Evolutionary conservation across 176 grass and related monocot genomes (phyloP), one percentile per base, ranked within the genome.

Genomic region (Paspalum notatum): DNA sequence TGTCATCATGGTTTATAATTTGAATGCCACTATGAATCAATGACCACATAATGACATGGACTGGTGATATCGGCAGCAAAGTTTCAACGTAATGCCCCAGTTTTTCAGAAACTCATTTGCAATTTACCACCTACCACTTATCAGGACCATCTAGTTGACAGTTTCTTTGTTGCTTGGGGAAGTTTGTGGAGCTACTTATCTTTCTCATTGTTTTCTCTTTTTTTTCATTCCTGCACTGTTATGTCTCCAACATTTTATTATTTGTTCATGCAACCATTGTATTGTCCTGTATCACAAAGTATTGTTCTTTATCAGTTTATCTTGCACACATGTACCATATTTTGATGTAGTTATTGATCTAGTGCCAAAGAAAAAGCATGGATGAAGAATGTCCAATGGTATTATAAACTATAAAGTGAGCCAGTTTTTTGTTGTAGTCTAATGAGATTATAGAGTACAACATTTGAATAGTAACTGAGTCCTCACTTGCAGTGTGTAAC

Each of bases 401-500:
- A 63, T 69, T n/a, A n/a, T n/a, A n/a, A n/a, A n/a, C n/a, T 64
- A 13, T 66, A 60, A 37, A 37, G 50, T 13, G 25, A 50, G 45
- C 15, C 54, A 27, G 61, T 43, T 63, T 63, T 61, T 13, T 71
- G 80, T 49, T 83, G 7, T 83, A 78, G 47, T 40, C 20, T 77
- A 15, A 72, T 83, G 24, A 64, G 46, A 54, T 83, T 55, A 43
- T 39, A 72, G 11, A 60, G 37, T 61, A 68, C 12, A 7, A 3
- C 75, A 9, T 70, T 77, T 82, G 37, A 12, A 24, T 46, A 49
- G 12, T 74, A 52, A 51, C 12, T 12, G 1, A 51, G 27, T 79
- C 41, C 11, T 76, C 5, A 51, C 54, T 65, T 79, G 25, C 50
- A 63, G 38, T 43, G 63, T 17, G 14, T 93, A 37, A 90, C 67